Evolutionary conservation across 768 basidiomycete species (phyloP).

Genomic region (Galerina marginata): DNA sequence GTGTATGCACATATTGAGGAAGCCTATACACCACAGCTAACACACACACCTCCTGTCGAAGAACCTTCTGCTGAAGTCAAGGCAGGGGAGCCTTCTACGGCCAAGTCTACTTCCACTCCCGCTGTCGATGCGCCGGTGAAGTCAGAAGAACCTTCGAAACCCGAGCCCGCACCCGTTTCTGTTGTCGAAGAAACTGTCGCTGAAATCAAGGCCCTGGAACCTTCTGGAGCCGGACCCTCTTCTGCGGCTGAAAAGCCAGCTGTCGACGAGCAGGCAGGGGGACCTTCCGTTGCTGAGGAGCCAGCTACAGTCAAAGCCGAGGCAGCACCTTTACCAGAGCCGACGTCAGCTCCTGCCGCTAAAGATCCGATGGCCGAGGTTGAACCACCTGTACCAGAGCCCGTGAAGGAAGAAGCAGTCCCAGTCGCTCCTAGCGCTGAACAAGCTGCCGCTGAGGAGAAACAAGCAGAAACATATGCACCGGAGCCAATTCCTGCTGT

Average conservation of each 20-base stretch:
- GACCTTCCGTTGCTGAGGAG: neutral
- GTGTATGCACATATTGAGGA: too few species aligned
- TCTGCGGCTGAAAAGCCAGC: neutral
- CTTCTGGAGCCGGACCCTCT: too few species aligned
- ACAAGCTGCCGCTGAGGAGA: constrained; percentile 3
- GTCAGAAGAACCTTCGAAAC: neutral
- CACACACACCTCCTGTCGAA: neutral
- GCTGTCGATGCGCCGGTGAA: neutral
- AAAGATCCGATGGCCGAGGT: constrained; percentile 5
- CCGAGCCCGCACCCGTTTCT: neutral
- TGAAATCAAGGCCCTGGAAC: too few species aligned
- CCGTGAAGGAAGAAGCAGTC: constrained; percentile 1
- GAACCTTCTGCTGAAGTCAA: neutral
- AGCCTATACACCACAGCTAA: too few species aligned
- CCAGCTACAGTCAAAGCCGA: neutral
- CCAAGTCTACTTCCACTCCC: neutral
- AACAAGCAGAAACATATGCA: constrained; percentile 4
- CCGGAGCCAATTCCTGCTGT: constrained; percentile 8
- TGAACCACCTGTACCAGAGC: too few species aligned
- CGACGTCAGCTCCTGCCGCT: neutral
- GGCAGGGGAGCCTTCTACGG: neutral
- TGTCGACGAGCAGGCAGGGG: neutral
- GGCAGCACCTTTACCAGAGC: constrained; percentile 1
- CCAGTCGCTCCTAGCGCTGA: neutral
- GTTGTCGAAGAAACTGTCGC: too few species aligned